Conservation (phyloP, 2,329 filamentous ascomycete genomes). For the Orbilia oligospora region DNA sequence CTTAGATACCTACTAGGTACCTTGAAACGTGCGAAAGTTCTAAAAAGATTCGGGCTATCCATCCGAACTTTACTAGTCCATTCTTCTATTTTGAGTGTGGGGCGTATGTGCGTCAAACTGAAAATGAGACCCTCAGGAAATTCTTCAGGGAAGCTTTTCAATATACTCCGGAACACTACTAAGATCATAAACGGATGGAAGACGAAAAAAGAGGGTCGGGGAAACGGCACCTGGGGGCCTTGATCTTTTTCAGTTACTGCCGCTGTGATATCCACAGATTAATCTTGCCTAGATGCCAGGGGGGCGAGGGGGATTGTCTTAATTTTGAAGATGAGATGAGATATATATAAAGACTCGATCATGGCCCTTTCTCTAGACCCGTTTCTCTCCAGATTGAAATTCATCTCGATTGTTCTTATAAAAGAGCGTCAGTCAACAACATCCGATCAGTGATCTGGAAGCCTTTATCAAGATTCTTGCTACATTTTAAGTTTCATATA, state of each 20-base stretch:
- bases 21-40: conserved; percentile 27
- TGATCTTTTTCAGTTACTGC: background rate
- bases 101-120: conserved; percentile 13
- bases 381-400: conserved; percentile 28
- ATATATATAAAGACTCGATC: conserved; percentile 55
- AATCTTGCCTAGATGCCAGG: conserved; percentile 34
- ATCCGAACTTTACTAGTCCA: conserved; percentile 37
- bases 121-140: conserved; percentile 29
- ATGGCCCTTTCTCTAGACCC: conserved; percentile 11
- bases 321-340: conserved; percentile 15
- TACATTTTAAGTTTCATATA: conserved; percentile 29
- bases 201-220: conserved; percentile 27
- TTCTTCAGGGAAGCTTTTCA: conserved; percentile 20
- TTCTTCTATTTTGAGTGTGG: conserved; percentile 32
- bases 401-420: conserved; percentile 35
- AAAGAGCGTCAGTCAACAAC: conserved; percentile 2
- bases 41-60: conserved; percentile 50
- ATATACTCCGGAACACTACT: conserved; percentile 36
- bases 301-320: conserved; percentile 7
- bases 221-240: conserved; percentile 41
- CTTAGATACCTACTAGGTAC: background rate
- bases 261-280: conserved; percentile 17
- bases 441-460: conserved; percentile 56
- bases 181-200: conserved; percentile 12
- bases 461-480: background rate